Evolutionary conservation across 2,329 filamentous ascomycete species (phyloP).

Genomic region (Fusarium proliferatum): DNA sequence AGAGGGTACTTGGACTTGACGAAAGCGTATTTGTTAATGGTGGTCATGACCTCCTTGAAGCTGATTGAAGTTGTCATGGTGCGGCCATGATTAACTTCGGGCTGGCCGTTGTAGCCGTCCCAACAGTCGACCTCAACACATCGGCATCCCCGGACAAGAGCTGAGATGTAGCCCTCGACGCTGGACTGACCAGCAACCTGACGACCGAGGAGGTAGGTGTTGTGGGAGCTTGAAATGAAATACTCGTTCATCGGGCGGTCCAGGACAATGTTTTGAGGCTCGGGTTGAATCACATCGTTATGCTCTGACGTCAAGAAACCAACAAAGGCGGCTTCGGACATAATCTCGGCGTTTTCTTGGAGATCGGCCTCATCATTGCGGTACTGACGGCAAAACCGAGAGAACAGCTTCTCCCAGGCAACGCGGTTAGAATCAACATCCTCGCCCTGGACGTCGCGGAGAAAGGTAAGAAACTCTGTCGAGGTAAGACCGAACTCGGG

Average conservation of each 20-base stretch:
- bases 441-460: slow-evolving; percentile 79
- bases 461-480: slow-evolving; percentile 79
- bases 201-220: slow-evolving; percentile 93
- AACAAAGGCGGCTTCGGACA: slow-evolving; percentile 83
- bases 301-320: slow-evolving; percentile 79
- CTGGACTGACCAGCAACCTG: slow-evolving; percentile 92
- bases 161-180: slow-evolving; percentile 93
- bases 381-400: slow-evolving; percentile 72
- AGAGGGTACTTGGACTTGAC: slow-evolving; percentile 86
- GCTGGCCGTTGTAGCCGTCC: slow-evolving; percentile 89
- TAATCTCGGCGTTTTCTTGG: slow-evolving; percentile 62
- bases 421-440: slow-evolving; percentile 74
- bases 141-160: slow-evolving; percentile 87
- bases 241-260: slow-evolving; percentile 94
- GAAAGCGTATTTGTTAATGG: slow-evolving; percentile 96
- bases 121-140: slow-evolving; percentile 99
- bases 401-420: slow-evolving; percentile 79
- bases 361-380: slow-evolving; percentile 58
- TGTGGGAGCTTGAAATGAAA: slow-evolving; percentile 98
- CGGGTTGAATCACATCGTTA: slow-evolving; percentile 74
- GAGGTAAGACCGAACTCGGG: slow-evolving; percentile 74
- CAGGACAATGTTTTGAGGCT: slow-evolving; percentile 71
- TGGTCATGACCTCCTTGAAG: slow-evolving; percentile 91
- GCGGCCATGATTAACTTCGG: slow-evolving; percentile 89
- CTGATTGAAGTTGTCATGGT: slow-evolving; percentile 89